These are phyloP conservation scores for Bacidia gigantensis DNA, from an alignment of 495 filamentous ascomycete species.

Conservation along the genomic window DNA sequence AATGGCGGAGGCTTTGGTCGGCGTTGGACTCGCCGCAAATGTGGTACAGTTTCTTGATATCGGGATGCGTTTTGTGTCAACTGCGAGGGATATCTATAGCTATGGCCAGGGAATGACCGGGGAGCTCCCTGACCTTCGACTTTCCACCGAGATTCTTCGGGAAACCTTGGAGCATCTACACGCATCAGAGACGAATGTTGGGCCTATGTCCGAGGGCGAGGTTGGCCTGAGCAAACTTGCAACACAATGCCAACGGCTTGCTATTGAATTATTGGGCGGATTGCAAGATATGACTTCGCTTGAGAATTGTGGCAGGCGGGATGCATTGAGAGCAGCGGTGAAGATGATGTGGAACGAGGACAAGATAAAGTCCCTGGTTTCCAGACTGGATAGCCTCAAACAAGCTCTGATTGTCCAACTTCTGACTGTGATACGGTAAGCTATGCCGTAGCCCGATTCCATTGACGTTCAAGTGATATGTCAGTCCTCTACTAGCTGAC, in stretches of 20 bases:
- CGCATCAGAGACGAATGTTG: background rate
- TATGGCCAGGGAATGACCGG: background rate
- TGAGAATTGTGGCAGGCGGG: background rate
- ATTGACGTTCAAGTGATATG: too few species aligned
- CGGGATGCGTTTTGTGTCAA: background rate
- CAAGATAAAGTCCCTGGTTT: background rate
- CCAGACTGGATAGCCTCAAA: background rate
- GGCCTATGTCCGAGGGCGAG: background rate
- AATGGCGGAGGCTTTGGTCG: constrained; percentile 2
- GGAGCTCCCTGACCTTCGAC: background rate
- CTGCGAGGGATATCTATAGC: background rate
- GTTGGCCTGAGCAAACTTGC: background rate
- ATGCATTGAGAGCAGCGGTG: background rate
- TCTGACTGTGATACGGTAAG: constrained; percentile 2
- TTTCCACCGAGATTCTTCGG: background rate
- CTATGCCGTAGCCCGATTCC: background rate
- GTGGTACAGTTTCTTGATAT: background rate
- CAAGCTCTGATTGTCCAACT: background rate
- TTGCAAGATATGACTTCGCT: background rate
- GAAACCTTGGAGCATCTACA: background rate
- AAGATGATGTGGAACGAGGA: background rate
- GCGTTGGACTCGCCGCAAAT: background rate
- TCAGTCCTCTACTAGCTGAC: background rate
- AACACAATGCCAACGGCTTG: background rate
- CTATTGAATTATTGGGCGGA: background rate